Evolutionary conservation across 768 basidiomycete genomes (phyloP).

Genomic region (Lepiota venenata): DNA sequence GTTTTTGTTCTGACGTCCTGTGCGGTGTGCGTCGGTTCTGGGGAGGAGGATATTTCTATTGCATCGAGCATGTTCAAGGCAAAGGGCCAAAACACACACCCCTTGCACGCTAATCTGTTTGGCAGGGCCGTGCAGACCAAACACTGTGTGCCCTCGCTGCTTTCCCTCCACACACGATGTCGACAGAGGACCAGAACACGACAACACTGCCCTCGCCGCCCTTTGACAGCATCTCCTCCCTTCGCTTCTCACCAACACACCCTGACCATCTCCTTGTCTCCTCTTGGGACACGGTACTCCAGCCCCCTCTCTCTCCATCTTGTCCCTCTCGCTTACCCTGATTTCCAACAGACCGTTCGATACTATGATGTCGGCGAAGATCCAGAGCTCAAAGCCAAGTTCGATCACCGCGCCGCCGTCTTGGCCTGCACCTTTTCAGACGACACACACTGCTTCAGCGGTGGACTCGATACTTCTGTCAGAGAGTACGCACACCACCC

Average conservation of each 20-base stretch:
- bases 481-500: conserved; percentile 58
- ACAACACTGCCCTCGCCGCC: conserved; percentile 52
- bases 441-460: conserved; percentile 77
- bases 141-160: no score
- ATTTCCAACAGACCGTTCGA: conserved; percentile 29
- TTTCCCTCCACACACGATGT: background rate
- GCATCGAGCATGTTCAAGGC: no score
- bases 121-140: no score
- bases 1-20: background rate
- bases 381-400: conserved; percentile 74
- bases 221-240: conserved; percentile 79
- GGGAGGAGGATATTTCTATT: no score
- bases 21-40: no score
- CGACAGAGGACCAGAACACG: conserved; percentile 6
- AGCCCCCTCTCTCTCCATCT: conserved; percentile 5
- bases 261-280: conserved; percentile 79
- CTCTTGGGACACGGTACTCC: conserved; percentile 80
- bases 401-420: conserved; percentile 86
- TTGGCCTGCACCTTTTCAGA: conserved; percentile 72
- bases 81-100: no score
- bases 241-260: conserved; percentile 78
- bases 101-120: no score
- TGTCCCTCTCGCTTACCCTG: conserved; percentile 4
- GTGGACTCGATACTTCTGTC: conserved; percentile 82
- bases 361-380: conserved; percentile 57